phyloP scores from a whole-genome alignment of 2,329 filamentous ascomycete species.

The Botrytis squamosa region DNA sequence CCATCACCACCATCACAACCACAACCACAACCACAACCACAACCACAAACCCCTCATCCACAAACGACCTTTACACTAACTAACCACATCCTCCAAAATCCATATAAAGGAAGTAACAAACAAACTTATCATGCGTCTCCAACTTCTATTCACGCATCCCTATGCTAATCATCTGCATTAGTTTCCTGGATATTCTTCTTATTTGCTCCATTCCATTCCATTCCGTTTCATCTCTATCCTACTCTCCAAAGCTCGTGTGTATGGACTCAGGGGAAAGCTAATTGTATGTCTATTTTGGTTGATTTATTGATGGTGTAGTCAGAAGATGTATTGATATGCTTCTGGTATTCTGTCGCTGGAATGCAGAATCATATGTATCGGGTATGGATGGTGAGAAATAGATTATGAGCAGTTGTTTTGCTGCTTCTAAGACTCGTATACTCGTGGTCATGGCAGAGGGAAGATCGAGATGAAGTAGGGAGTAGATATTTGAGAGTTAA shows the following conservation, averaged over 20 bases:
- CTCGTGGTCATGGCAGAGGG: not conserved
- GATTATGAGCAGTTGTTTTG: not conserved
- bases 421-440: not conserved
- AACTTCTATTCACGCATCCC: not conserved
- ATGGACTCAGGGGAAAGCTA: not conserved
- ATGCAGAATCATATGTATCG: not conserved
- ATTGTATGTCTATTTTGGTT: not conserved
- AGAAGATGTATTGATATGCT: not conserved
- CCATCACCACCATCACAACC: too few species aligned
- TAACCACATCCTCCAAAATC: not conserved
- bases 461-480: not conserved
- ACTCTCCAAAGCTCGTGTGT: rapidly evolving
- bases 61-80: not conserved
- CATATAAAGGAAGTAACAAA: not conserved
- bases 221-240: not conserved
- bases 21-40: too few species aligned
- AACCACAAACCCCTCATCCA: too few species aligned
- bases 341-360: not conserved
- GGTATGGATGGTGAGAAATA: not conserved
- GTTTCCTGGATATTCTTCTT: not conserved
- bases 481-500: not conserved
- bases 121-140: not conserved
- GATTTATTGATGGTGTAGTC: not conserved
- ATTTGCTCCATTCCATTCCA: too few species aligned
- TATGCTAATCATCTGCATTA: not conserved